Evolutionary conservation across 371 early-diverging fungal genomes (phyloP).

Genomic region (Nematocida sp.): DNA sequence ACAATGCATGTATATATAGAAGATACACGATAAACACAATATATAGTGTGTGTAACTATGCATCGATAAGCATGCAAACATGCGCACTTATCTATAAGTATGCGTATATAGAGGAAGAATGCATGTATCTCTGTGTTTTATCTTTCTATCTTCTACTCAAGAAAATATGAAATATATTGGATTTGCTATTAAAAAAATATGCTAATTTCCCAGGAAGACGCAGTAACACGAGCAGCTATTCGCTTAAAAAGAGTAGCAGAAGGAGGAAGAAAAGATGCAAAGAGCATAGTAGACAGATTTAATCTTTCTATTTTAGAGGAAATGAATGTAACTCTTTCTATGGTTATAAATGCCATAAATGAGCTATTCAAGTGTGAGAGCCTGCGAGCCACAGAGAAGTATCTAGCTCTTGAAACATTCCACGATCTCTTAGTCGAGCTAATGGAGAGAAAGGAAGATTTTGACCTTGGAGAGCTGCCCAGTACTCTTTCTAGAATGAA

Average conservation of each 20-base stretch:
- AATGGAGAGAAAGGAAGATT: neutral
- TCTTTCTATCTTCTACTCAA: no score
- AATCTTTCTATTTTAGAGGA: slow-evolving; percentile 15
- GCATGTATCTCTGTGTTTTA: no score
- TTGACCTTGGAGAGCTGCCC: slow-evolving; percentile 31
- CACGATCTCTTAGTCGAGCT: slow-evolving; percentile 31
- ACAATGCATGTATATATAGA: no score
- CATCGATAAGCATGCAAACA: no score
- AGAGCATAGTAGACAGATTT: slow-evolving; percentile 24
- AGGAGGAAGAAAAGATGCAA: slow-evolving; percentile 24
- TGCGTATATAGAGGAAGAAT: no score
- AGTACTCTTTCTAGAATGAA: slow-evolving; percentile 19
- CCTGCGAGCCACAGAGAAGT: slow-evolving; percentile 47
- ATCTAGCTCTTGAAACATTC: slow-evolving; percentile 23
- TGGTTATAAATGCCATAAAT: neutral
- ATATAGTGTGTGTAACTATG: no score
- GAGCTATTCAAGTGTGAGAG: slow-evolving; percentile 33
- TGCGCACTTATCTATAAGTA: no score
- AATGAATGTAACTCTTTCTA: slow-evolving; percentile 1
- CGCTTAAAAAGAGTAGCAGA: slow-evolving; percentile 11
- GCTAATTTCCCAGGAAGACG: slow-evolving; percentile 15
- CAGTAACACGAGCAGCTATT: slow-evolving; percentile 24
- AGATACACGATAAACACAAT: no score
- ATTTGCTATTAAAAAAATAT: no score
- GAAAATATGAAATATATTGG: no score